Base-by-base conservation (phyloP, 805 yeast species). In the Starmerella vaccinii region DNA sequence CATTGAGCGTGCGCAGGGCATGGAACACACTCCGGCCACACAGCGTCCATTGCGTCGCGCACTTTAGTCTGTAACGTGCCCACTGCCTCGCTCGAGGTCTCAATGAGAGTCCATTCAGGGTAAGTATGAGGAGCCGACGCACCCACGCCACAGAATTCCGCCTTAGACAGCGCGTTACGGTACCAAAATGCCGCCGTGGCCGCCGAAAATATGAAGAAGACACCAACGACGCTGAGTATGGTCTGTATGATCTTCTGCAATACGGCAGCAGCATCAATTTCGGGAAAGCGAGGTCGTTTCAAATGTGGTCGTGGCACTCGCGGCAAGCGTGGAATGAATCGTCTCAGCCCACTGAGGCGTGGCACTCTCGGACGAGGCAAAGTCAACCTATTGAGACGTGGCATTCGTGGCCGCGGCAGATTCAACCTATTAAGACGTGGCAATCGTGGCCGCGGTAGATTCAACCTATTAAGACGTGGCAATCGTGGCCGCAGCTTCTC, bases 1-100 rank as follows among this genome's bases (percentile, higher is more conserved):
- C 97, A 90, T 34, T 76, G 70, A 0, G 89, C 92, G 66, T 89
- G 81, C 3, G 72, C 75, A 1, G 97, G 97, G 63, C 97, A 90
- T 23, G 76, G 76, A 4, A 76, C 67, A 68, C 98, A 90, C 19
- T 37, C 47, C 13, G 60, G 60, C 49, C 57, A 49, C 26, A 37
- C 49, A 5, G 26, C 45, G 44, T 56, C 60, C 50, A 57, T 43
- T 8, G 32, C 30, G n/a, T 38, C 52, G 19, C 57, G 49, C 19
- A 44, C 43, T 12, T 16, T 10, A 21, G 46, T 38, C 53, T 54
- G 57, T 10, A 45, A 22, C 10, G 19, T 18, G 24, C 41, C 15
- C 16, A 47, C 42, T 5, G 40, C 29, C 27, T 27, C 48, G 32
- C 27, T 32, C 22, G 49, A 49, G 8, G 37, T 40, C 12, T 51